phyloP scores from a whole-genome alignment of 2,329 filamentous ascomycete genomes.

The Sordariomycetes sp. region DNA sequence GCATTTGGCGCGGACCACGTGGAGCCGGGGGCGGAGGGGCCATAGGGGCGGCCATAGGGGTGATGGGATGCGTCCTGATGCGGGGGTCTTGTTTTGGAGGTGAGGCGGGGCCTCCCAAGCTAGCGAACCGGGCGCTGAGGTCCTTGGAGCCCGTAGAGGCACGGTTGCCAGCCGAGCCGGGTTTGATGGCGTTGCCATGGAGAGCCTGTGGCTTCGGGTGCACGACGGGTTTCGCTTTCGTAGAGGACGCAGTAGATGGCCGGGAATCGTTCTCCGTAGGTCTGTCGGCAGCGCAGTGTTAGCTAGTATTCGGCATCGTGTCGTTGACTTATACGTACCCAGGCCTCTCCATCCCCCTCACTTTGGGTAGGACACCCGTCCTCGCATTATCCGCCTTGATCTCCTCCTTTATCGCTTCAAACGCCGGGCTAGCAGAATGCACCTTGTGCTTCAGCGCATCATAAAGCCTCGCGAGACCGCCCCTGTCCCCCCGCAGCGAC shows the following conservation, averaged over 20 bases:
- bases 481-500: slow-evolving; percentile 41
- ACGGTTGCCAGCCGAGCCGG: neutral
- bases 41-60: slow-evolving; percentile 12
- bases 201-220: slow-evolving; percentile 57
- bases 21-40: slow-evolving; percentile 10
- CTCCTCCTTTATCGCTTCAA: slow-evolving; percentile 41
- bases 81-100: slow-evolving; percentile 35
- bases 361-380: slow-evolving; percentile 40
- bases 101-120: slow-evolving; percentile 31
- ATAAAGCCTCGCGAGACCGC: slow-evolving; percentile 33
- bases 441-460: slow-evolving; percentile 35
- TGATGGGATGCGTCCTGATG: slow-evolving; percentile 33
- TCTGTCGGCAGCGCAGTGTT: neutral
- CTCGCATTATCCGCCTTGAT: slow-evolving; percentile 52
- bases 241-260: slow-evolving; percentile 9
- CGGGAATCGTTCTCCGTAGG: neutral
- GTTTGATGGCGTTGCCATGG: slow-evolving; percentile 37
- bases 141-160: slow-evolving; percentile 21
- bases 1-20: slow-evolving; percentile 39
- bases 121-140: slow-evolving; percentile 42
- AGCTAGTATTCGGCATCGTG: neutral
- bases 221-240: slow-evolving; percentile 30
- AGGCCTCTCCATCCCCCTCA: neutral
- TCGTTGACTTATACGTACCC: neutral
- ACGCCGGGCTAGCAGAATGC: slow-evolving; percentile 29